Base-by-base conservation (phyloP, 202 grass and related monocot species). In the Zoysia matrella region DNA sequence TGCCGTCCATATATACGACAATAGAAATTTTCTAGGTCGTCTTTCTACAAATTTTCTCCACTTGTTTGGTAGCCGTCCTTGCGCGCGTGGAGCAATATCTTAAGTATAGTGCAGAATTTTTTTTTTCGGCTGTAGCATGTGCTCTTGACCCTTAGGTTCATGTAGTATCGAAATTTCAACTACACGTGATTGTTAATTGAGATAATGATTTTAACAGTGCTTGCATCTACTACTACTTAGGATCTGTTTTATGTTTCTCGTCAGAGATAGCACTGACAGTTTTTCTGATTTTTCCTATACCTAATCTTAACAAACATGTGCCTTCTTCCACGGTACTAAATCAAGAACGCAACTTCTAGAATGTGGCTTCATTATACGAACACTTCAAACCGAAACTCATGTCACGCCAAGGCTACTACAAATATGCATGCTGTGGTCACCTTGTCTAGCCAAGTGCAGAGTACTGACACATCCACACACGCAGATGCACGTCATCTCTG, bases 71-170 rank as follows among this genome's bases (percentile, higher is more conserved):
- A 16, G 54, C 52, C 46, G 71, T n/a, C 52, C 74, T 72, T 8
- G 51, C 56, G 39, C 41, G 30, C 30, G 30, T 36, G 30, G 30
- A 36, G 30, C 6, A 47, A 47, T 54, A 22, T 47, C 39, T 53
- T 2, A 7, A 62, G 48, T 74, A 74, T 84, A 13, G 13, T n/a
- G 70, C 14, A 82, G 72, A 77, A 7, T 51, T 6, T 5, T 11
- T 73, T 67, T 30, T 2, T 3, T 50, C 4, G 4, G 49, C 30
- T 36, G 30, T 82, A n/a, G 1, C 79, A 73, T 67, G 67, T 56
- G 60, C 52, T 83, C 67, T 88, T 79, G 60, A 74, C 86, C 30
- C 30, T 36, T 36, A 36, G 30, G 30, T 36, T 36, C 30, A 36
- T 36, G 30, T 36, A 36, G 30, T 36, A 36, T 36, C 30, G 30